Base-by-base conservation (phyloP, 129 eudicot genomes). In the Centaurea solstitialis region DNA sequence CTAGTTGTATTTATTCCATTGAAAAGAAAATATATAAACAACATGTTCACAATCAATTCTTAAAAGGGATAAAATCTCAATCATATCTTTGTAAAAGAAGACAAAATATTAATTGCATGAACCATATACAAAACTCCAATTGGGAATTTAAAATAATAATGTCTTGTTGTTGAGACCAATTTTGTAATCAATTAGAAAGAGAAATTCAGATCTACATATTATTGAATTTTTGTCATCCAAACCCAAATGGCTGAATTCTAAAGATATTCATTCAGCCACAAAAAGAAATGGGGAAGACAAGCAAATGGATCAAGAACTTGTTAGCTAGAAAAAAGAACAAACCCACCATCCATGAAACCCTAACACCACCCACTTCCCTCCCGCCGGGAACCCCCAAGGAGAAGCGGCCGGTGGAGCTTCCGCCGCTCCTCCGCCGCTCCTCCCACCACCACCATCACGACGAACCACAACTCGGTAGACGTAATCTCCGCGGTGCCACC, bases 361-460 rank as follows among this genome's bases (percentile, higher is more conserved):
- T 86, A 37, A 45, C 93, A 23, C 89, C 94, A 20, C 91, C 93
- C 5, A 68, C 86, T 7, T 74, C 87, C 10, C 21, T 75, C 70
- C 83, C 82, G 9, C 90, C 91, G 43, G 61, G 94, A 18, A 89
- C 94, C 57, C 97, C 97, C 0, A 94, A 89, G 70, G 97, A 94
- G 79, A 94, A 94, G 83, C 86, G n/a, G 90, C 35, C 35, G 99
- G 70, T 94, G 99, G 99, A 92, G 99, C 87, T 94, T 94, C 68
- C 91, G 99, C 9, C 82, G 99, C 66, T 92, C 99, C 5, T 86
- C 97, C 3, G 91, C 91, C 69, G 26, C 89, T n/a, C 82, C 84
- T 7, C 69, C 88, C 7, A 62, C n/a, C n/a, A n/a, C n/a, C n/a
- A n/a, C 84, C 4, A 41, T 83, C 50, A 73, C 78, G 35, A 78